These are phyloP conservation scores for Daldinia bambusicola DNA, from an alignment of 495 filamentous ascomycete genomes.

Conservation along the genomic window DNA sequence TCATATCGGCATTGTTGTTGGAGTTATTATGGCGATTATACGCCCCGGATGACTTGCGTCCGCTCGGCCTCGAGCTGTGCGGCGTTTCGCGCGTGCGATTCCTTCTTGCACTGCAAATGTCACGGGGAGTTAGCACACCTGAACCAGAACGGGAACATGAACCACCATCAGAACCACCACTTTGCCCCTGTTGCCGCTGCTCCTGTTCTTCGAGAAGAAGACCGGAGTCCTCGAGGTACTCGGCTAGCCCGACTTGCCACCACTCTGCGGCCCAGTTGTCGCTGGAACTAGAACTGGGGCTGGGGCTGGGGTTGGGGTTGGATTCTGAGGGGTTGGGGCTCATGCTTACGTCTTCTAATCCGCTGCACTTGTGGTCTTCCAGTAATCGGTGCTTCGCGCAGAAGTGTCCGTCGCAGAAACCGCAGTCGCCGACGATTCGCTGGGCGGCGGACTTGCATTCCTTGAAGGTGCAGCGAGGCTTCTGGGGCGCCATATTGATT, in stretches of 20 bases:
- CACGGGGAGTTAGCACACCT: constrained; percentile 42
- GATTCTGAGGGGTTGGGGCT: constrained; percentile 24
- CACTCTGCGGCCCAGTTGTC: constrained; percentile 45
- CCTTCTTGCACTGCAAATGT: constrained; percentile 81
- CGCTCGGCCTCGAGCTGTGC: constrained; percentile 91
- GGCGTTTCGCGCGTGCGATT: constrained; percentile 89
- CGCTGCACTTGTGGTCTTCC: constrained; percentile 91
- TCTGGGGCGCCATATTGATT: constrained; percentile 71
- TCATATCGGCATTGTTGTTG: not conserved
- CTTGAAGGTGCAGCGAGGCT: constrained; percentile 87
- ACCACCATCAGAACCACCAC: not conserved
- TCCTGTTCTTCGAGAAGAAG: constrained; percentile 34
- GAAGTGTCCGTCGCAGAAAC: constrained; percentile 91
- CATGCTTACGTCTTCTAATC: constrained; percentile 83
- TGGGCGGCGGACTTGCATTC: constrained; percentile 87
- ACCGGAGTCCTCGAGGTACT: constrained; percentile 49
- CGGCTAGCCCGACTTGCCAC: constrained; percentile 62
- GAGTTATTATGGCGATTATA: constrained; percentile 40
- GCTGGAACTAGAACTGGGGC: not conserved
- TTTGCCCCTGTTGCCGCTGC: not conserved
- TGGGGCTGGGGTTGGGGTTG: not conserved
- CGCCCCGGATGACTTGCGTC: constrained; percentile 68
- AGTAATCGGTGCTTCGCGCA: constrained; percentile 93
- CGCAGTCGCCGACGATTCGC: constrained; percentile 94
- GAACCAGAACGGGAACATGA: constrained; percentile 24